Evolutionary conservation across 768 basidiomycete species (phyloP), one percentile per base, ranked within the genome.

Genomic region (Candolleomyces efflorescens): DNA sequence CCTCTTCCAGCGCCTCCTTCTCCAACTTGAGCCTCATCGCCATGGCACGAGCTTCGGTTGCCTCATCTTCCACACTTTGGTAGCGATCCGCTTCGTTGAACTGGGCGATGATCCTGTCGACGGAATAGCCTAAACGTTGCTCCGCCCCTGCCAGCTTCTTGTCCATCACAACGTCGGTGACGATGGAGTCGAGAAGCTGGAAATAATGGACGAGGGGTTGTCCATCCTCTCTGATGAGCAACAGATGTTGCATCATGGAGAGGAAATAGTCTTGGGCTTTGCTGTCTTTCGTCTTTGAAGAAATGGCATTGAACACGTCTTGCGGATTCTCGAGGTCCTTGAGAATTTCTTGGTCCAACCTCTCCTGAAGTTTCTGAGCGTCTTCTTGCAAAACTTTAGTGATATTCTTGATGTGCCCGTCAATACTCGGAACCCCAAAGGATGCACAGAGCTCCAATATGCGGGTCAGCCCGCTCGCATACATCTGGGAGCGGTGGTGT

Each of bases 181-280:
- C 83, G 46, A 98, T 78, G 6, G 89, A 86, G 68, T 98, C 93
- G 62, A 99, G 79, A 38, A 99, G 82, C 69, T 92, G 92, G 71
- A 90, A 98, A 69, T 95, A 91, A 62, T 93, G 90, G 44, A 86
- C 85, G 72, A 92, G 83, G 24, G 86, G 79, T 37, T 88, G 87
- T 5, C 89, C 92, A 63, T 98, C 92, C 64, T 92, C 90, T 54
- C 89, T 84, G 62, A 98, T 90, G 62, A 98, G 83, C 18, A 98
- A 78, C 56, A 99, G 71, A 71, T 98, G 94, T 67, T 94, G 93
- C 82, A 98, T 83, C 71, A 94, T 89, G n/a, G 92, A 92, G 43
- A 95, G 75, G 69, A 99, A 90, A 68, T 95, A 87, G 61, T 90
- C 86, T 63, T 81, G 78, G 5, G 94, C 94, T 58, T 83, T 84